A percentile compares a stretch with the other conserved stretches of the same genome.
Conservation (phyloP, 164 flowering plant species). For the Hamamelis virginiana region DNA sequence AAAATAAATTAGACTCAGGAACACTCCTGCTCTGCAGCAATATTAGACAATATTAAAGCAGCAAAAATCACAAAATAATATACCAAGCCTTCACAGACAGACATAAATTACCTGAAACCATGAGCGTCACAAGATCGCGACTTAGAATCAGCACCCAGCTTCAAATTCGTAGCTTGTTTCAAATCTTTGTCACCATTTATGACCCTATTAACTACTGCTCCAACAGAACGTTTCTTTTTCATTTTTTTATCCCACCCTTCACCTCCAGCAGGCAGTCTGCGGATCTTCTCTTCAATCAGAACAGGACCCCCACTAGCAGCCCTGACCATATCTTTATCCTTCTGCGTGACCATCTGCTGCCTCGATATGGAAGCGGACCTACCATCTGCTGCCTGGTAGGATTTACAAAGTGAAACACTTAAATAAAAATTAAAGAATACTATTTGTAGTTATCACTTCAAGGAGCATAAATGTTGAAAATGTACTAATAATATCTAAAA, state of each 20-base stretch:
- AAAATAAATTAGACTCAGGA: too few relatives aligned
- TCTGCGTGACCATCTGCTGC: slow-evolving; percentile 23
- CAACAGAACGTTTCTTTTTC: slow-evolving; percentile 44
- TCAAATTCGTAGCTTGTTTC: slow-evolving; percentile 22
- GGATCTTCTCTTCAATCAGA: slow-evolving; percentile 35
- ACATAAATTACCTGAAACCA: slow-evolving; percentile 28
- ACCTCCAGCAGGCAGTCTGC: slow-evolving; percentile 35
- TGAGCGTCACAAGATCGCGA: slow-evolving; percentile 29
- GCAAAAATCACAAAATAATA: neutral
- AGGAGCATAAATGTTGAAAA: neutral
- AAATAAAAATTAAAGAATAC: too few relatives aligned
- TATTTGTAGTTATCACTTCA: too few relatives aligned
- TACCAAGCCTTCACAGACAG: neutral
- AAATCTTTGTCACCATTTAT: slow-evolving; percentile 23
- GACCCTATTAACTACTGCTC: slow-evolving; percentile 24
- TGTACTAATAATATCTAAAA: too few relatives aligned
- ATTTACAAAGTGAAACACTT: slow-evolving; percentile 1
- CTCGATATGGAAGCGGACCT: slow-evolving; percentile 20
- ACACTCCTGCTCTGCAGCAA: too few relatives aligned
- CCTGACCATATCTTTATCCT: slow-evolving; percentile 18
- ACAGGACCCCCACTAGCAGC: slow-evolving; percentile 18
- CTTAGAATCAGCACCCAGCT: slow-evolving; percentile 27
- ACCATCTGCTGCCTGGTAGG: slow-evolving; percentile 30
- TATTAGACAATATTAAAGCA: neutral
- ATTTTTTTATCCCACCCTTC: slow-evolving; percentile 43